Percentiles rank a stretch among this genome's conserved stretches.
Conservation (phyloP, 192 early-diverging fungal genomes). For the Mortierella hygrophila region DNA sequence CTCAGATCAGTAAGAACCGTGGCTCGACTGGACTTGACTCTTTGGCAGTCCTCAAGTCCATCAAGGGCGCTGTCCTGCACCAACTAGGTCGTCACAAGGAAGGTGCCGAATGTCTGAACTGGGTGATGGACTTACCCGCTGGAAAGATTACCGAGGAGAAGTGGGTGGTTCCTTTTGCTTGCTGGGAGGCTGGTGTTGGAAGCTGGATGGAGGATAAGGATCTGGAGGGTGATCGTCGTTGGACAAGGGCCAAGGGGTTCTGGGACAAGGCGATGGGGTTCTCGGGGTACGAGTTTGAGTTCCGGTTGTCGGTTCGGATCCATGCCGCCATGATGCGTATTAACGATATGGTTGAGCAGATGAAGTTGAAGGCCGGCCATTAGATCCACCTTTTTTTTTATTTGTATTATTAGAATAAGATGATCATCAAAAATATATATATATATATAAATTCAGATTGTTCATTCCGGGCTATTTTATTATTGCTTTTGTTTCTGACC, state of each 20-base stretch:
- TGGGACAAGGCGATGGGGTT: conserved; percentile 60
- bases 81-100: conserved; percentile 53
- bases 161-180: conserved; percentile 65
- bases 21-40: conserved; percentile 50
- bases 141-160: conserved; percentile 54
- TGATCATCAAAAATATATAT: no score
- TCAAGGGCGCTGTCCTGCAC: conserved; percentile 63
- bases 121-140: conserved; percentile 61
- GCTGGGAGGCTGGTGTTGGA: conserved; percentile 65
- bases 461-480: no score
- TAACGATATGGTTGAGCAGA: conserved; percentile 26
- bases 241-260: conserved; percentile 35
- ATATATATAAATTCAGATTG: no score
- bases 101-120: conserved; percentile 56
- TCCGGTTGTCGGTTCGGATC: conserved; percentile 53
- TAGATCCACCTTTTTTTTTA: neutral
- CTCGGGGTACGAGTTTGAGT: conserved; percentile 66
- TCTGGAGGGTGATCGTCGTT: conserved; percentile 28
- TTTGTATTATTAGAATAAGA: conserved; percentile 2
- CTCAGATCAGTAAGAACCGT: conserved; percentile 37
- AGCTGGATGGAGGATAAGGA: conserved; percentile 55
- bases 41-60: conserved; percentile 57
- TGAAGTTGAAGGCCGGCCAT: conserved; percentile 17
- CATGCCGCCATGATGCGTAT: conserved; percentile 52
- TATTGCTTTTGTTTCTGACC: no score